Evolutionary conservation across 2,329 filamentous ascomycete species (phyloP), one percentile per base, ranked within the genome.

Genomic region (Alternaria sp.): DNA sequence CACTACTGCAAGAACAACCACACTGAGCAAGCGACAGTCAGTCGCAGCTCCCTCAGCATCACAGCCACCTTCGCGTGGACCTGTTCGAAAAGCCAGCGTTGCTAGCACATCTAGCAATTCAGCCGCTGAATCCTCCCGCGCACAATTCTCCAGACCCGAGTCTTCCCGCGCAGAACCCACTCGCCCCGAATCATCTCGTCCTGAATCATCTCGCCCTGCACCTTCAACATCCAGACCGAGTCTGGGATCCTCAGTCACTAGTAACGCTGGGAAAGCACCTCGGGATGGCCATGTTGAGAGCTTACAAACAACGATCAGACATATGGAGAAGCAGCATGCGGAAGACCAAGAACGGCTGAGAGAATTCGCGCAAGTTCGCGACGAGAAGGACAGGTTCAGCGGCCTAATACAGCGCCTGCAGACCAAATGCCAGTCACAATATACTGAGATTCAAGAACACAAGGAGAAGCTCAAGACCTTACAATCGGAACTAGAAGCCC

Each of bases 281-380:
- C 61, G 70, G 40, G 71, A 74, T 38, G 61, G 65, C 36, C 68
- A 69, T 51, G 88, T 94, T 20, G 94, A 97, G 68, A 92, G 97
- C 66, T 83, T 97, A 16, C 93, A 97, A 75, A 90, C 92, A 0
- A 97, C 97, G 76, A 82, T 98, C 2, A 89, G 90, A 55, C 85
- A 97, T 4, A 84, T 98, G 70, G 94, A 99, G 77, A 92, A 94
- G 70, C 97, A 97, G 78, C 67, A 93, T 58, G 75, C 86, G 12
- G 94, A 98, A 65, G 93, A 97, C 72, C 87, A 93, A 20, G 94
- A 97, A 69, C 92, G 92, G 74, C 79, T 97, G 53, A 93, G 94
- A 74, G 86, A 85, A 12, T 79, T 97, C 49, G 92, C 97, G 58
- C 89, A 90, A 66, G 80, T 94, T 16, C 89, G 94, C 73, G 85